Percentiles rank a stretch among this genome's conserved stretches.
Conservation (phyloP, 768 basidiomycete genomes). For the Amanita pseudoporphyria region DNA sequence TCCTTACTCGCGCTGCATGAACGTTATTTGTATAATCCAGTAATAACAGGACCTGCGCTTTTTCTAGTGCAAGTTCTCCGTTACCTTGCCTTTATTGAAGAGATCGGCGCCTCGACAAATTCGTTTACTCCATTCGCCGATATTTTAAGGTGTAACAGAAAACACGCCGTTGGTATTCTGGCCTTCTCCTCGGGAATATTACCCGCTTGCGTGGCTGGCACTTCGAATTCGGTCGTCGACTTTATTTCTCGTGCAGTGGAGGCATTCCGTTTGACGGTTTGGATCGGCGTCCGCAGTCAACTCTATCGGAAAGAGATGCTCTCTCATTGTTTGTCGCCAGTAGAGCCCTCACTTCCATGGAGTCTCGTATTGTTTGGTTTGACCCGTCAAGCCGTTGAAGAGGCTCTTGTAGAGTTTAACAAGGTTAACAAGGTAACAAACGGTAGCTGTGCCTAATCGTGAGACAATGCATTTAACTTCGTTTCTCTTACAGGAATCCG, state of each 20-base stretch:
- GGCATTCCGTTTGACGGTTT: conserved; percentile 40
- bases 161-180: conserved; percentile 28
- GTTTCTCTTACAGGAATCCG: conserved; percentile 1
- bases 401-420: conserved; percentile 15
- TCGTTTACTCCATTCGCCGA: conserved; percentile 19
- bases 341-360: conserved; percentile 32
- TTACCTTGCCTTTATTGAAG: conserved; percentile 36
- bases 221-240: conserved; percentile 30
- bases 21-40: conserved; percentile 33
- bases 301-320: conserved; percentile 17
- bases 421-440: conserved; percentile 14
- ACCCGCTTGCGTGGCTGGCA: conserved; percentile 35
- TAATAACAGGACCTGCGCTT: conserved; percentile 38
- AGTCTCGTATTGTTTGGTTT: conserved; percentile 30
- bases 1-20: conserved; percentile 29
- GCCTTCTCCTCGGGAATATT: conserved; percentile 53
- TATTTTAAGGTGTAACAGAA: conserved; percentile 25
- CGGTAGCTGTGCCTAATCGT: background rate
- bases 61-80: conserved; percentile 43
- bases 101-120: conserved; percentile 2
- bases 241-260: conserved; percentile 37
- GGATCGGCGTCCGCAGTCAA: conserved; percentile 39
- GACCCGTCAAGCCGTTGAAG: conserved; percentile 13
- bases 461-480: background rate
- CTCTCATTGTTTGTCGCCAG: conserved; percentile 17